Evolutionary conservation across 768 basidiomycete genomes (phyloP).

Genomic region (Chlorophyllum brunneum): DNA sequence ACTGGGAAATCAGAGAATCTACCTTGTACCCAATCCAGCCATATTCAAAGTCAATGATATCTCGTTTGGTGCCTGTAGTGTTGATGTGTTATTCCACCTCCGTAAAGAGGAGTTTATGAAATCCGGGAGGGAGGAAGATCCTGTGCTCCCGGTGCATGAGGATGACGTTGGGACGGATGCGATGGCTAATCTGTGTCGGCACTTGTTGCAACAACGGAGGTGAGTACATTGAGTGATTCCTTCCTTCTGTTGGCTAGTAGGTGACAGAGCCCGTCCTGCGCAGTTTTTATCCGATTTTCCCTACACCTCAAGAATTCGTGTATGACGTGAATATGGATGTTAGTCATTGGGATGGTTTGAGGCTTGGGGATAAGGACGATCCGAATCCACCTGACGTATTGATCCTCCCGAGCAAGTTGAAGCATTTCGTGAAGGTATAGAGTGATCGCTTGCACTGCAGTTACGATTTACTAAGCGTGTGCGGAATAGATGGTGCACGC

Average conservation of each 20-base stretch:
- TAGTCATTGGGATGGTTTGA: slow-evolving; percentile 57
- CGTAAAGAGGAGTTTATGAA: slow-evolving; percentile 78
- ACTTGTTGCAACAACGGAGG: slow-evolving; percentile 87
- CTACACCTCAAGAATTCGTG: slow-evolving; percentile 68
- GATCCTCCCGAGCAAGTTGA: slow-evolving; percentile 82
- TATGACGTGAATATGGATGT: slow-evolving; percentile 89
- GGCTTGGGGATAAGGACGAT: slow-evolving; percentile 34
- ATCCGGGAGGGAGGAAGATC: slow-evolving; percentile 58
- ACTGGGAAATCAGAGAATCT: slow-evolving; percentile 54
- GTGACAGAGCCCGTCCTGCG: neutral
- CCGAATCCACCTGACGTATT: slow-evolving; percentile 76
- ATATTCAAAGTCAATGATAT: slow-evolving; percentile 84
- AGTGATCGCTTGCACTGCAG: neutral
- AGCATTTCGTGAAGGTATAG: slow-evolving; percentile 83
- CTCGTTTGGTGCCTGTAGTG: slow-evolving; percentile 73
- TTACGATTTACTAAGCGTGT: neutral
- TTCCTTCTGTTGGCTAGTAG: neutral
- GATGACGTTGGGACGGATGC: slow-evolving; percentile 57
- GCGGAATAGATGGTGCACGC: slow-evolving; percentile 64
- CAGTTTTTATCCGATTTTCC: slow-evolving; percentile 96
- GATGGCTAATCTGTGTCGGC: slow-evolving; percentile 76
- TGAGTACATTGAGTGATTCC: slow-evolving; percentile 25
- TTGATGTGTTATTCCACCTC: slow-evolving; percentile 88
- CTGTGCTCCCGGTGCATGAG: slow-evolving; percentile 30
- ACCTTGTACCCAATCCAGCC: slow-evolving; percentile 82